These are phyloP conservation scores for Diutina sp. DNA, from an alignment of 1,139 yeast genomes.

Conservation along the genomic window DNA sequence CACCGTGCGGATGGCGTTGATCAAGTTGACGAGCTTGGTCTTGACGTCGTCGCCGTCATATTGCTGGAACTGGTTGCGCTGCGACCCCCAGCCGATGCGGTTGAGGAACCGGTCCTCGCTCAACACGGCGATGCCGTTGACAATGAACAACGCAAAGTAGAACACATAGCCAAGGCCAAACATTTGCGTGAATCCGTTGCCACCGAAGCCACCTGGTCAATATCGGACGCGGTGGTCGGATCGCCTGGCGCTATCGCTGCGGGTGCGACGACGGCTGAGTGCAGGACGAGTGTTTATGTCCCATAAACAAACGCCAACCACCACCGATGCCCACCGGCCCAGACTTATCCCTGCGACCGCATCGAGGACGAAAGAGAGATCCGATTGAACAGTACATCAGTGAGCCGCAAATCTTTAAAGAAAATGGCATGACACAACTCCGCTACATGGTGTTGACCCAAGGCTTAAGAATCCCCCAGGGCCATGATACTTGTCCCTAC, in stretches of 20 bases:
- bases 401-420: slow-evolving; percentile 48
- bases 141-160: slow-evolving; percentile 52
- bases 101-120: slow-evolving; percentile 75
- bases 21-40: slow-evolving; percentile 46
- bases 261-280: not conserved
- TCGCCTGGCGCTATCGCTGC: not conserved
- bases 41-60: slow-evolving; percentile 24
- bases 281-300: not conserved
- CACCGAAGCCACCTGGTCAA: not conserved
- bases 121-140: slow-evolving; percentile 69
- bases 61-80: slow-evolving; percentile 11
- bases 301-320: not conserved
- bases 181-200: slow-evolving; percentile 17
- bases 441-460: slow-evolving; percentile 70
- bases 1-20: slow-evolving; percentile 64
- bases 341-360: not conserved
- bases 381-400: slow-evolving; percentile 53
- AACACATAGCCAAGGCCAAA: slow-evolving; percentile 63
- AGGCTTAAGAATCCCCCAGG: slow-evolving; percentile 46
- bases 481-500: slow-evolving; percentile 47
- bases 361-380: slow-evolving; percentile 25
- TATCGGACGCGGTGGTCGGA: not conserved
- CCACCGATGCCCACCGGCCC: not conserved
- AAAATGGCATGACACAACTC: slow-evolving; percentile 64
- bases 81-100: slow-evolving; percentile 35